A percentile compares a stretch with the other conserved stretches of the same genome.
These are phyloP conservation scores for Pichia scutulata DNA, from an alignment of 805 yeast genomes.

Conservation along the genomic window DNA sequence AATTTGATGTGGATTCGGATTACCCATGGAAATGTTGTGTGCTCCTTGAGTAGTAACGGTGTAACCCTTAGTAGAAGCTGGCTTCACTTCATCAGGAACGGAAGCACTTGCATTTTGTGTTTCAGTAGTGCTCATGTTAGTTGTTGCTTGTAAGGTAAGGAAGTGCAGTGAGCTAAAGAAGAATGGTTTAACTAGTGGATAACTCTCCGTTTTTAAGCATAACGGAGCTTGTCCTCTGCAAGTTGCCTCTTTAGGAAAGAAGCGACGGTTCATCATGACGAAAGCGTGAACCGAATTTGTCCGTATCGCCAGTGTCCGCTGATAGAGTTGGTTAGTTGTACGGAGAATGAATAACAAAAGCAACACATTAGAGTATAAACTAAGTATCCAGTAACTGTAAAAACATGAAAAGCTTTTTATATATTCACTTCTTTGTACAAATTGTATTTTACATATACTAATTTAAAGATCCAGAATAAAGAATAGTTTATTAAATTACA, in stretches of 20 bases:
- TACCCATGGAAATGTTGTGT: conserved; percentile 52
- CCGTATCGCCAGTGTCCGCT: no score
- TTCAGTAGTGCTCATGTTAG: conserved; percentile 2
- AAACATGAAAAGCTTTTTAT: no score
- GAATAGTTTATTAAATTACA: background rate
- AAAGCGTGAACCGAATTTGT: background rate
- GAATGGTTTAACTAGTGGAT: background rate
- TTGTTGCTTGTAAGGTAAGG: background rate
- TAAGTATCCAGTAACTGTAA: no score
- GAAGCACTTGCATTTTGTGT: background rate
- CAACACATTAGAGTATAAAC: no score
- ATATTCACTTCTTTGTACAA: no score
- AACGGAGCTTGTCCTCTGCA: no score
- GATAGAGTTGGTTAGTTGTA: no score
- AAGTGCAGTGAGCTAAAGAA: no score
- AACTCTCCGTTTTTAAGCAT: background rate
- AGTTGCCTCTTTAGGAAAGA: background rate
- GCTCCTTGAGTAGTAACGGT: conserved; percentile 41
- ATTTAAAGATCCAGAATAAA: no score
- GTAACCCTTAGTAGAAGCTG: conserved; percentile 36
- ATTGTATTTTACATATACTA: no score
- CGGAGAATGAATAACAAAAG: no score
- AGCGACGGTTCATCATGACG: background rate
- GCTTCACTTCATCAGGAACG: conserved; percentile 21
- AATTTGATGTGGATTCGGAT: conserved; percentile 40